Evolutionary conservation across 495 filamentous ascomycete genomes (phyloP), one percentile per base, ranked within the genome.

Genomic region (Podospora tetraspora): DNA sequence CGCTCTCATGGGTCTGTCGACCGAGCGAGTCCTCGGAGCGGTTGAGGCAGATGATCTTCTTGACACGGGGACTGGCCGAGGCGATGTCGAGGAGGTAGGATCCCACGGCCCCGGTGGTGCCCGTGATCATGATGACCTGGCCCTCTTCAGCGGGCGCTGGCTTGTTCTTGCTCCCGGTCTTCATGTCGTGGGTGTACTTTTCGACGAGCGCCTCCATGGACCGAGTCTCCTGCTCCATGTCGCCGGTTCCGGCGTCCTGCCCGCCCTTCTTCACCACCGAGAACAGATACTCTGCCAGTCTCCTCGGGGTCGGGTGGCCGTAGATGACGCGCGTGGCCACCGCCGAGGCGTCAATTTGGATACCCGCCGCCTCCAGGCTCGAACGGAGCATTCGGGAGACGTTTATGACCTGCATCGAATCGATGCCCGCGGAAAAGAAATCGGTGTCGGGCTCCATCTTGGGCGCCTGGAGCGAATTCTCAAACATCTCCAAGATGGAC

Each of bases 41-140:
- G 73, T 89, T 89, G 65, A 89, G 77, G 67, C 85, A 89, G 70
- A 83, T 78, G 56, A 89, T 75, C 66, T 83, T 83, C 58, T 74
- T 69, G 12, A 89, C 80, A 7, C 66, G 63, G 0, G 79, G 75
- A n/a, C 71, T 73, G 11, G 64, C 59, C 0, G 79, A 63, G 19
- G 86, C 78, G 4, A 74, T 52, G 66, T 84, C 79, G 1, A 89
- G 74, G 67, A 89, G 75, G 71, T 88, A 86, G 1, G 81, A 84
- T 5, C 88, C 87, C 8, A 90, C 69, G n/a, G 80, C 79, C 24
- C 87, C 87, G 1, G 87, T 89, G 0, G 83, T 82, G 34, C 87
- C 87, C 1, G 86, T 90, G 13, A 90, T 75, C 22, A 89, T 66
- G n/a, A 88, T 77, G 0, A 81, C 77, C 67, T 82, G 80, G 22